Percentiles rank a stretch among this genome's conserved stretches.
Evolutionary conservation across 805 yeast species (phyloP).

Genomic region (Ascoidea tarda): DNA sequence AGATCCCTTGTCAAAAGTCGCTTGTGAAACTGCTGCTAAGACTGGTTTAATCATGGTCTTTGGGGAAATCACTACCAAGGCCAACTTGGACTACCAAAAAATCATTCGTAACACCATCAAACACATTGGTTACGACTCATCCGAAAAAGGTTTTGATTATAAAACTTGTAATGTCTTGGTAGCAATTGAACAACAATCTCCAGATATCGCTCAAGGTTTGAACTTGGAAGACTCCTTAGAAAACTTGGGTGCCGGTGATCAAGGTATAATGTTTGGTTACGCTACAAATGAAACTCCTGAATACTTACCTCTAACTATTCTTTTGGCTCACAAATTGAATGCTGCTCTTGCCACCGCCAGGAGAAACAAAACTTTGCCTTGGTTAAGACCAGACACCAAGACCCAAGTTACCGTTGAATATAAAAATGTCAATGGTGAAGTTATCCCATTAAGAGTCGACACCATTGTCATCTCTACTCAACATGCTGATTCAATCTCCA

Average conservation of each 20-base stretch:
- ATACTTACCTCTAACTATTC: slow-evolving; percentile 86
- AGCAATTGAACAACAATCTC: slow-evolving; percentile 98
- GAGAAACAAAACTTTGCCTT: slow-evolving; percentile 84
- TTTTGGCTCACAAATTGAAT: slow-evolving; percentile 92
- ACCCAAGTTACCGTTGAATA: slow-evolving; percentile 98
- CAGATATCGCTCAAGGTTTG: slow-evolving; percentile 98
- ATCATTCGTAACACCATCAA: slow-evolving; percentile 96
- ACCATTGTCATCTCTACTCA: slow-evolving; percentile 96
- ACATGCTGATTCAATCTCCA: slow-evolving; percentile 91
- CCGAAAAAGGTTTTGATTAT: slow-evolving; percentile 96
- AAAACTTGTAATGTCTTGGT: slow-evolving; percentile 98
- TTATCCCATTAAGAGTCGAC: slow-evolving; percentile 91
- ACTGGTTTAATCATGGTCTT: slow-evolving; percentile 99
- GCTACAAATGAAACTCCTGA: slow-evolving; percentile 99
- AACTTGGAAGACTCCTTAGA: slow-evolving; percentile 91
- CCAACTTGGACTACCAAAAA: slow-evolving; percentile 90
- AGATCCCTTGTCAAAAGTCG: slow-evolving; percentile 97
- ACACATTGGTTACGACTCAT: slow-evolving; percentile 94
- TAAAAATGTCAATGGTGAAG: slow-evolving; percentile 88
- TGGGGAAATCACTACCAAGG: slow-evolving; percentile 98
- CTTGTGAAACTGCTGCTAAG: slow-evolving; percentile 98
- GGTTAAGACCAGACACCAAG: slow-evolving; percentile 99
- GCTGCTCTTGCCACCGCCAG: slow-evolving; percentile 95
- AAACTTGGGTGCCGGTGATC: slow-evolving; percentile 99
- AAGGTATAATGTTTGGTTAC: slow-evolving; percentile 99